phyloP scores from a whole-genome alignment of 768 basidiomycete genomes.

The Suillus americanus region DNA sequence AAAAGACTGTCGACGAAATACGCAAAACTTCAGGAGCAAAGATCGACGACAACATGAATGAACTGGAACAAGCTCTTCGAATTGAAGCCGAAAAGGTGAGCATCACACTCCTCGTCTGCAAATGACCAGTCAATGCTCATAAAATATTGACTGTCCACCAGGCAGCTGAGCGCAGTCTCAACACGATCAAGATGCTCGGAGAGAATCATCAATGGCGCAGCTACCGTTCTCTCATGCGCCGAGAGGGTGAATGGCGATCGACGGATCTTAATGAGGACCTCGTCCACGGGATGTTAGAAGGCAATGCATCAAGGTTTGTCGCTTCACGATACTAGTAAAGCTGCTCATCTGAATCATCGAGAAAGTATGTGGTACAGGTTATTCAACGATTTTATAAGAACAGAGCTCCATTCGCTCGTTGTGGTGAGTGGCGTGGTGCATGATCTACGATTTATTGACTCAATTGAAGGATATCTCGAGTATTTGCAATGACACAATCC shows the following conservation, averaged over 20 bases:
- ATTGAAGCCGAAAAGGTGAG: background rate
- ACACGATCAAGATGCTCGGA: background rate
- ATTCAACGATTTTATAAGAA: background rate
- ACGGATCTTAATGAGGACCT: background rate
- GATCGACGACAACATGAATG: background rate
- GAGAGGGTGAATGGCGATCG: background rate
- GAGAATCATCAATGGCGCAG: background rate
- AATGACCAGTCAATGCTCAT: background rate
- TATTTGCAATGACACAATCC: background rate
- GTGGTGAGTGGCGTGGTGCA: background rate
- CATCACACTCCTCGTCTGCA: background rate
- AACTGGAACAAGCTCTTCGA: background rate
- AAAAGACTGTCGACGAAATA: background rate
- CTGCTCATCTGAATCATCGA: background rate
- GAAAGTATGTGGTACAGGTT: background rate
- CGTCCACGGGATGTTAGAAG: background rate
- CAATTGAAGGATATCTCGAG: background rate
- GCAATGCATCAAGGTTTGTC: background rate
- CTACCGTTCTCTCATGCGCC: background rate
- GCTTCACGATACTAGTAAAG: background rate
- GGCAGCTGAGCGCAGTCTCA: background rate
- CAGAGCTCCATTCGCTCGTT: background rate
- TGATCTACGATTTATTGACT: background rate
- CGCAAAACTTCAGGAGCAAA: background rate
- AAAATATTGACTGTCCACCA: background rate